These are phyloP conservation scores for Pseudohyphozyma bogoriensis DNA, from an alignment of 768 basidiomycete genomes.

Conservation along the genomic window DNA sequence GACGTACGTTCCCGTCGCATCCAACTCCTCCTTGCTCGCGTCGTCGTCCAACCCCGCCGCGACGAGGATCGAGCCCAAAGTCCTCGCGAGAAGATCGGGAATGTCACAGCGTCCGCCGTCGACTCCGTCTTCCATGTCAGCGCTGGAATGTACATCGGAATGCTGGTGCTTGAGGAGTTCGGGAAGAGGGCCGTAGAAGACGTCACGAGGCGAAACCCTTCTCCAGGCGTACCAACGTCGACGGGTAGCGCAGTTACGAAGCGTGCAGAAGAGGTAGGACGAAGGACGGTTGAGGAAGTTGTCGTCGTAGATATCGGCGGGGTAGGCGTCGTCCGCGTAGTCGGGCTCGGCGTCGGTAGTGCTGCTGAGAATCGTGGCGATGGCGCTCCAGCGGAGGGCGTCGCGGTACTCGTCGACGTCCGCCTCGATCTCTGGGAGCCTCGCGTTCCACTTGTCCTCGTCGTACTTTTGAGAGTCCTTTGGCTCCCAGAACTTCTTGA, in stretches of 20 bases:
- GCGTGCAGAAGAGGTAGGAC: background rate
- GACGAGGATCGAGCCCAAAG: too few relatives aligned
- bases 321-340: background rate
- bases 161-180: slow-evolving; percentile 10
- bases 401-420: background rate
- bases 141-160: slow-evolving; percentile 1
- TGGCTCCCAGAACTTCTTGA: slow-evolving; percentile 1
- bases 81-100: too few relatives aligned
- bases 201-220: background rate
- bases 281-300: background rate
- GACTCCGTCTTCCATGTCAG: too few relatives aligned
- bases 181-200: slow-evolving; percentile 9
- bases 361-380: background rate
- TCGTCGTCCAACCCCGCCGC: too few relatives aligned
- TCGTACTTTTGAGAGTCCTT: background rate
- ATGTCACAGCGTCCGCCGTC: too few relatives aligned
- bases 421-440: background rate
- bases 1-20: too few relatives aligned
- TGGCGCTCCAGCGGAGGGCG: background rate
- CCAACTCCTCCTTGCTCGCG: too few relatives aligned
- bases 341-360: background rate
- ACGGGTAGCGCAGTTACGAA: background rate
- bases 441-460: background rate
- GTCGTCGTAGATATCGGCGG: background rate
- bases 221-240: background rate